Percentiles rank a stretch among this genome's conserved stretches.
These are phyloP conservation scores for Diplodia scrobiculata DNA, from an alignment of 2,329 filamentous ascomycete species.

Conservation along the genomic window DNA sequence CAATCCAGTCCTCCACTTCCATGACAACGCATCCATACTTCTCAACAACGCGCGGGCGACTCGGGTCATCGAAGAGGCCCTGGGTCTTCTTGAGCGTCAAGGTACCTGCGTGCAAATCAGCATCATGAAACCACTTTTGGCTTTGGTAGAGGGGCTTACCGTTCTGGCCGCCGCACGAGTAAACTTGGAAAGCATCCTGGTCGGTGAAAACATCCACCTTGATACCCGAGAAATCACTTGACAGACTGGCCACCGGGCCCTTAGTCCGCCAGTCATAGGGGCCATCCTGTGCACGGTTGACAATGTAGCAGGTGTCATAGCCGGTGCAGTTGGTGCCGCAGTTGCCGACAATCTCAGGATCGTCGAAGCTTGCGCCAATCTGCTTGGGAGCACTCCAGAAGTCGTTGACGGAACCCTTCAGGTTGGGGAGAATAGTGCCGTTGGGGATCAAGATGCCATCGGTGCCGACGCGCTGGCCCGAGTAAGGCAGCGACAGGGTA, in stretches of 20 bases:
- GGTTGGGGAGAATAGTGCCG: slow-evolving; percentile 67
- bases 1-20: slow-evolving; percentile 92
- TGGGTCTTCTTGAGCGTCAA: slow-evolving; percentile 71
- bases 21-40: slow-evolving; percentile 85
- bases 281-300: slow-evolving; percentile 62
- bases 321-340: slow-evolving; percentile 82
- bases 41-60: slow-evolving; percentile 64
- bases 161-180: slow-evolving; percentile 77
- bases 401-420: slow-evolving; percentile 69
- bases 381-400: slow-evolving; percentile 83
- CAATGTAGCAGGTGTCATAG: slow-evolving; percentile 75
- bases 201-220: slow-evolving; percentile 78
- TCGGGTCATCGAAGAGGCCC: slow-evolving; percentile 58
- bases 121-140: neutral
- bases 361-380: slow-evolving; percentile 68
- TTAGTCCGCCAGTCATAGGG: slow-evolving; percentile 65
- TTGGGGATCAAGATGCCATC: slow-evolving; percentile 58
- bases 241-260: slow-evolving; percentile 65
- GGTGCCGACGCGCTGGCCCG: slow-evolving; percentile 66
- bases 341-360: slow-evolving; percentile 66
- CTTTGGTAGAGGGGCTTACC: slow-evolving; percentile 48
- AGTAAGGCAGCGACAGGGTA: slow-evolving; percentile 72
- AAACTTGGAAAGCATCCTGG: slow-evolving; percentile 86
- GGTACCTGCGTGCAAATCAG: slow-evolving; percentile 41
- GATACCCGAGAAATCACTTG: slow-evolving; percentile 78